Conservation (phyloP, 441 rosid species). For the Dalechampia spathulata region DNA sequence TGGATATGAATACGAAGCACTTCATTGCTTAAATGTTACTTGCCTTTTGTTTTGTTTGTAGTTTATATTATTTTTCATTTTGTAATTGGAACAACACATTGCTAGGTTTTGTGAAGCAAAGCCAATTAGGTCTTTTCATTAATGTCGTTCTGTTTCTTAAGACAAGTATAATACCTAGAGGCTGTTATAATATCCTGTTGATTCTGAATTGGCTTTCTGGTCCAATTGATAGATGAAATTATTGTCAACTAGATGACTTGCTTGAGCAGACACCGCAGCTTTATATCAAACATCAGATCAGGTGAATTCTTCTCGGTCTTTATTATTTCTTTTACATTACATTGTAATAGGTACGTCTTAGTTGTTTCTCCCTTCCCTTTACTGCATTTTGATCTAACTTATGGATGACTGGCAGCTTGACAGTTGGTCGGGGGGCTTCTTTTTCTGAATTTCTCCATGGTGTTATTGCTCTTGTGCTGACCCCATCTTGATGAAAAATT, state of each 20-base stretch:
- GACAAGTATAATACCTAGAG: slow-evolving; percentile 11
- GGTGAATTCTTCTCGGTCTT: slow-evolving; percentile 33
- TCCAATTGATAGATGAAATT: slow-evolving; percentile 56
- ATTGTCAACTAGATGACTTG: slow-evolving; percentile 56
- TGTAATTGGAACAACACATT: too few species aligned
- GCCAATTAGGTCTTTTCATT: too few species aligned
- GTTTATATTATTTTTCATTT: too few species aligned
- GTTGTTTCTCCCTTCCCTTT: slow-evolving; percentile 8
- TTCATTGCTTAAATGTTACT: too few species aligned
- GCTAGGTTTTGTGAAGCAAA: too few species aligned
- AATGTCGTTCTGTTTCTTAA: slow-evolving; percentile 8
- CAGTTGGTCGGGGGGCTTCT: slow-evolving; percentile 20
- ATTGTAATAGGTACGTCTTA: slow-evolving; percentile 1
- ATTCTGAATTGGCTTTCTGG: slow-evolving; percentile 44
- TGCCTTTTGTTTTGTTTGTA: too few species aligned
- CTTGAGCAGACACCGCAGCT: slow-evolving; percentile 49
- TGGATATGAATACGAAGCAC: too few species aligned
- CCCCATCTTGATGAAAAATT: slow-evolving; percentile 11
- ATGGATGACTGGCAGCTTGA: slow-evolving; percentile 30
- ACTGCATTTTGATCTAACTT: slow-evolving; percentile 15
- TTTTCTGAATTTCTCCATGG: slow-evolving; percentile 26
- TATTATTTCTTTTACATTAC: slow-evolving; percentile 5
- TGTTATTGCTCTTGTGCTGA: slow-evolving; percentile 17
- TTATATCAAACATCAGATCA: slow-evolving; percentile 27
- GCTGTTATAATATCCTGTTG: slow-evolving; percentile 21